A percentile compares a stretch with the other conserved stretches of the same genome.
Conservation (phyloP, 352 stramenopile genomes). For the Phytophthora constricta region DNA sequence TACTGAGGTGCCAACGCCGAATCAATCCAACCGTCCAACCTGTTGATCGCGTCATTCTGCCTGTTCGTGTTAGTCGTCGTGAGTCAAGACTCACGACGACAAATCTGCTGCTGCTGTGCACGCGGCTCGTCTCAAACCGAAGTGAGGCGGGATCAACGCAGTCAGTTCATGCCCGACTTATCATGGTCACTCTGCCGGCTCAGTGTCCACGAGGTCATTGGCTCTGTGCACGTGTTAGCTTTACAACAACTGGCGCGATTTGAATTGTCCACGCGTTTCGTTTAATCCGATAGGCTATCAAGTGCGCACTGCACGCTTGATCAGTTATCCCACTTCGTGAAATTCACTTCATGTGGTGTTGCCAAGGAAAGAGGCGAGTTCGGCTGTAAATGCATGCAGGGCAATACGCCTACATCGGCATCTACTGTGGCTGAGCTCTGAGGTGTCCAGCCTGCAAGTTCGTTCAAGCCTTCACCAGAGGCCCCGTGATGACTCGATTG, state of each 20-base stretch:
- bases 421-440: neutral
- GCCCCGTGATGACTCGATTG: too few species aligned
- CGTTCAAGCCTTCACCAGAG: too few species aligned
- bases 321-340: conserved; percentile 1
- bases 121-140: conserved; percentile 21
- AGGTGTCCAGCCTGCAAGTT: too few species aligned
- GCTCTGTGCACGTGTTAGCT: conserved; percentile 18
- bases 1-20: neutral
- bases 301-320: conserved; percentile 3
- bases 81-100: too few species aligned
- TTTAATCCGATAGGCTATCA: conserved; percentile 19
- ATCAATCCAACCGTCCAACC: conserved; percentile 12
- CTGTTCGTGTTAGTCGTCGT: too few species aligned
- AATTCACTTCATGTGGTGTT: too few species aligned
- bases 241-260: conserved; percentile 16
- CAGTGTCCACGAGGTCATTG: conserved; percentile 22
- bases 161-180: conserved; percentile 30
- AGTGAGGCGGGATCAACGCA: conserved; percentile 24
- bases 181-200: conserved; percentile 17
- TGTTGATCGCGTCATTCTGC: too few species aligned
- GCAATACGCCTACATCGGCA: conserved; percentile 1
- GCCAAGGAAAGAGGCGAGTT: too few species aligned
- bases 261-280: conserved; percentile 10
- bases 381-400: neutral
- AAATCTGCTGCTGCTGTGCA: conserved; percentile 3